These are phyloP conservation scores for Ochromonas danica DNA, from an alignment of 108 stramenopile genomes.

Conservation along the genomic window DNA sequence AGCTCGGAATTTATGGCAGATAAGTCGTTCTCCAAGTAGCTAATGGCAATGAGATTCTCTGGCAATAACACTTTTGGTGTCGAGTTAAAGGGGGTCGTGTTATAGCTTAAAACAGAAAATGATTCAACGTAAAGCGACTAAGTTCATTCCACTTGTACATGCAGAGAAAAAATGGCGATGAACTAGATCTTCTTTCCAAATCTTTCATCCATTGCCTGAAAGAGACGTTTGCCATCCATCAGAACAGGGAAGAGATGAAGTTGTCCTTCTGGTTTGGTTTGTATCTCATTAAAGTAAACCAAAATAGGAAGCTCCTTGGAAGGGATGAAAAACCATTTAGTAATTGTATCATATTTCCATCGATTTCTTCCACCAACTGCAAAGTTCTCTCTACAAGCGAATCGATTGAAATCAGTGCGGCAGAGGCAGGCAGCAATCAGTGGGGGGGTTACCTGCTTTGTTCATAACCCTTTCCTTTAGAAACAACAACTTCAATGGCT, in stretches of 20 bases:
- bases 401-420: too few relatives aligned
- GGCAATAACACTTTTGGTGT: too few relatives aligned
- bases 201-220: not conserved
- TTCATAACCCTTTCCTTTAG: not conserved
- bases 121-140: too few relatives aligned
- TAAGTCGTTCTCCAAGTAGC: too few relatives aligned
- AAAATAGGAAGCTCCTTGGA: conserved; percentile 63
- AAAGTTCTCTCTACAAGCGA: conserved; percentile 69
- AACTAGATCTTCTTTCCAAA: too few relatives aligned
- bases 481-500: conserved; percentile 12
- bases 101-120: too few relatives aligned
- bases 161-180: too few relatives aligned
- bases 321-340: conserved; percentile 65
- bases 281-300: conserved; percentile 70
- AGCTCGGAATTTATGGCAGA: too few relatives aligned
- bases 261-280: conserved; percentile 67
- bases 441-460: conserved; percentile 30
- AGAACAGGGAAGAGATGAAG: conserved; percentile 64
- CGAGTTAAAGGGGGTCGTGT: too few relatives aligned
- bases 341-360: conserved; percentile 64
- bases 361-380: conserved; percentile 64
- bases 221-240: not conserved
- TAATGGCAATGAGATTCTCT: too few relatives aligned
- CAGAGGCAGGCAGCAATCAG: too few relatives aligned
- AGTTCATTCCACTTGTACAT: too few relatives aligned